phyloP scores from a whole-genome alignment of 2,329 filamentous ascomycete species.

The Falciphora oryzae region DNA sequence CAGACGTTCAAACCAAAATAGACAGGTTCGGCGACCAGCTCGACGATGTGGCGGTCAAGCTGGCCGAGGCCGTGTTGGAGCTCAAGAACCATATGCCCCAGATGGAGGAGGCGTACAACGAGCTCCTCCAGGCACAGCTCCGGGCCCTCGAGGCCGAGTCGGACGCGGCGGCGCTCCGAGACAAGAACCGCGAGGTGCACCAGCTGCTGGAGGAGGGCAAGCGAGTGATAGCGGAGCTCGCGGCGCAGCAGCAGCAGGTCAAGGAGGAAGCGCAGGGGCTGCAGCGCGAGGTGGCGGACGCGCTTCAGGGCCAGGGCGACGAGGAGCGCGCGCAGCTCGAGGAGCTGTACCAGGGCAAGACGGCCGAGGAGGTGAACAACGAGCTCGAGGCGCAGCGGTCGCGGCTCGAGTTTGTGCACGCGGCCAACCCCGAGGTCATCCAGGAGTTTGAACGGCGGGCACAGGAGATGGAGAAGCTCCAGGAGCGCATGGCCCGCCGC shows the following conservation, averaged over 20 bases:
- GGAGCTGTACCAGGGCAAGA: conserved; percentile 41
- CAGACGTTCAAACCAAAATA: not conserved
- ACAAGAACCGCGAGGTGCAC: conserved; percentile 56
- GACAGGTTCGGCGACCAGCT: not conserved
- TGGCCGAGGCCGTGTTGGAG: conserved; percentile 46
- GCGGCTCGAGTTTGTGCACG: conserved; percentile 74
- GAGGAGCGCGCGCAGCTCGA: conserved; percentile 36
- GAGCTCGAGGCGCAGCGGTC: conserved; percentile 71
- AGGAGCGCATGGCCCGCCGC: conserved; percentile 48
- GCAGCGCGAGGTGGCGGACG: conserved; percentile 17
- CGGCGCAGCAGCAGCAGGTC: conserved; percentile 29
- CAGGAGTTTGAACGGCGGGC: conserved; percentile 71
- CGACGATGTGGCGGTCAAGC: conserved; percentile 50
- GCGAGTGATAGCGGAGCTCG: conserved; percentile 29
- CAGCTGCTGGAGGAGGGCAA: conserved; percentile 33
- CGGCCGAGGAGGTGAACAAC: conserved; percentile 58
- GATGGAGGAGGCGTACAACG: conserved; percentile 57
- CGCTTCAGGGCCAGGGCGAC: conserved; percentile 34
- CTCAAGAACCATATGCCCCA: conserved; percentile 55
- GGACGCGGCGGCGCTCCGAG: conserved; percentile 64
- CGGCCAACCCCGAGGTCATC: conserved; percentile 68
- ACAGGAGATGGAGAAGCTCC: conserved; percentile 61
- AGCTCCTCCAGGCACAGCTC: conserved; percentile 64
- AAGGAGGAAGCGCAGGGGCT: conserved; percentile 22
- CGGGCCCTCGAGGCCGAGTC: conserved; percentile 75